Evolutionary conservation across 2,329 filamentous ascomycete species (phyloP).

Genomic region (Penicillium glabrum): DNA sequence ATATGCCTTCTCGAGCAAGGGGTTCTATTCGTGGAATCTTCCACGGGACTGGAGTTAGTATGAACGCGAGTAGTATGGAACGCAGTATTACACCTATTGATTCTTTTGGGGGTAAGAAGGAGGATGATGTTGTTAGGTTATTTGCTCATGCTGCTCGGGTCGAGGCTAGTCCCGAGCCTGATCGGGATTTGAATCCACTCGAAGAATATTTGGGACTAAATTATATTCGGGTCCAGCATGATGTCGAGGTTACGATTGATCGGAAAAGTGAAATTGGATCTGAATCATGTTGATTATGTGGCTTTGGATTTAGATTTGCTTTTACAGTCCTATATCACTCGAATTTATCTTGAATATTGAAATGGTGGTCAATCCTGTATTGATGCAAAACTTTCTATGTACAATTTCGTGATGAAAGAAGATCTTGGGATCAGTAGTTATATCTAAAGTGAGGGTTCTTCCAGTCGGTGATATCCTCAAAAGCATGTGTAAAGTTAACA

Average conservation of each 20-base stretch:
- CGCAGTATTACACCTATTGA: background rate
- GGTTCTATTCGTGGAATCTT: background rate
- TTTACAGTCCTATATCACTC: too few species aligned
- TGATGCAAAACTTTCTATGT: background rate
- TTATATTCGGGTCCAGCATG: slow-evolving; percentile 7
- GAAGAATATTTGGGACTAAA: slow-evolving; percentile 3
- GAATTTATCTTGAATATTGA: background rate
- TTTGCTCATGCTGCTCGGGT: slow-evolving; percentile 2
- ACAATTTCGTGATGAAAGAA: too few species aligned
- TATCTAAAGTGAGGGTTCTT: slow-evolving; percentile 62
- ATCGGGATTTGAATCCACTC: background rate
- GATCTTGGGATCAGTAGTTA: slow-evolving; percentile 39
- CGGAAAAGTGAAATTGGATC: background rate
- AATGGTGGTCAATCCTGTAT: background rate
- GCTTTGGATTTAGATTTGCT: background rate
- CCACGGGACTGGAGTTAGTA: background rate
- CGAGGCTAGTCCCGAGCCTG: background rate
- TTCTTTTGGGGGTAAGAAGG: background rate
- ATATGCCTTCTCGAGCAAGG: background rate
- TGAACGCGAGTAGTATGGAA: background rate
- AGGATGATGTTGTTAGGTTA: background rate
- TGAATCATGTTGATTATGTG: background rate
- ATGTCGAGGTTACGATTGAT: slow-evolving; percentile 2
- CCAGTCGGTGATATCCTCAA: slow-evolving; percentile 62
- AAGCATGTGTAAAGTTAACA: slow-evolving; percentile 50